Base-by-base conservation (phyloP, 768 basidiomycete species). In the Multifurca ochricompacta region DNA sequence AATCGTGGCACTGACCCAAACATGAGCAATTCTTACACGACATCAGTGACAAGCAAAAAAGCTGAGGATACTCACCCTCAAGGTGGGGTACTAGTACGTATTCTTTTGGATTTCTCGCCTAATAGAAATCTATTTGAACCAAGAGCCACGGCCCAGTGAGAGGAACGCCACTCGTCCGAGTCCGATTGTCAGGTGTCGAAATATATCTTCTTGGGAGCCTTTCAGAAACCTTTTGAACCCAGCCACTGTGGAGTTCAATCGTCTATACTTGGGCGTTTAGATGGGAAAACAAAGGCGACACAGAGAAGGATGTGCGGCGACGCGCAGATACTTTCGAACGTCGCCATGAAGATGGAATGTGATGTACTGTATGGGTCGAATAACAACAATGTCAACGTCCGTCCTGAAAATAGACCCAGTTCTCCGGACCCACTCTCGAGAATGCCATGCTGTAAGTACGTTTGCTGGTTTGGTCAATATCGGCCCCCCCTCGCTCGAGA, bases 361-460 rank as follows among this genome's bases (percentile, higher is more conserved):
- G 46, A 52, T 27, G 11, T 16, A 8, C 55, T 52, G n/a, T 65
- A 61, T 48, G 64, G 64, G 18, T 54, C 55, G 13, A 44, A 59
- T 16, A 60, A 35, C 28, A 35, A 62, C 3, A 39, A 56, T 31
- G 51, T 65, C 10, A 14, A 23, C 11, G 49, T 53, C 13, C 63
- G 54, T 53, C 35, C 27, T 65, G 21, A 49, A 30, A 13, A 60
- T 65, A 19, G 32, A 34, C 19, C 59, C 61, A 4, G 23, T 51
- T 18, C n/a, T n/a, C 63, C 62, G 2, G 18, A 46, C 1, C 51
- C 54, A 1, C 48, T 56, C n/a, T 21, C 2, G 3, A n/a, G 5
- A 11, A 14, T 56, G 54, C 23, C 54, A 48, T 32, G 31, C 27
- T 11, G 54, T 56, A 18, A 27, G 49, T 28, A 6, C 0, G n/a